These are phyloP conservation scores for Scytalidium lignicola DNA, from an alignment of 2,329 filamentous ascomycete genomes.

Conservation along the genomic window DNA sequence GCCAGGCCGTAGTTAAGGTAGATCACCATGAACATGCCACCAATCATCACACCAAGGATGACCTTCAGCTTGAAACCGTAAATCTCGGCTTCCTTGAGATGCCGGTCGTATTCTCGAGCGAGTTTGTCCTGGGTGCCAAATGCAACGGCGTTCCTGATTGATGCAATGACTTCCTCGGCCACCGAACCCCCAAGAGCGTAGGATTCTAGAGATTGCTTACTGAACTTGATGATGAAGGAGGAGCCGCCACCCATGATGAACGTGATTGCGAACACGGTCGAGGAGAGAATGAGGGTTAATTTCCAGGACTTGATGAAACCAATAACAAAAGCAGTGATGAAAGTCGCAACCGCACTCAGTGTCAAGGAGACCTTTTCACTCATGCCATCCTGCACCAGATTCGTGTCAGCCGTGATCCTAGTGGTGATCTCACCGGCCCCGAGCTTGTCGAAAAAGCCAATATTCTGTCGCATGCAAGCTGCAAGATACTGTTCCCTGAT, in stretches of 20 bases:
- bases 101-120: constrained; percentile 76
- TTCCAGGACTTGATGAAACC: constrained; percentile 92
- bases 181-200: constrained; percentile 84
- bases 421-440: constrained; percentile 92
- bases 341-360: constrained; percentile 71
- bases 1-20: constrained; percentile 84
- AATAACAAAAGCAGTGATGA: constrained; percentile 84
- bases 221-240: constrained; percentile 72
- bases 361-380: constrained; percentile 84
- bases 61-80: constrained; percentile 74
- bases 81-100: constrained; percentile 67
- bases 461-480: constrained; percentile 81
- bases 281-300: constrained; percentile 79
- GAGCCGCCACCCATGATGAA: constrained; percentile 70
- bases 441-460: constrained; percentile 88
- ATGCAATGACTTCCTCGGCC: constrained; percentile 91
- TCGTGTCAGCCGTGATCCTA: constrained; percentile 89
- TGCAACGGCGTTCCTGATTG: constrained; percentile 84
- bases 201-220: constrained; percentile 69
- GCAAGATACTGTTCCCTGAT: constrained; percentile 79
- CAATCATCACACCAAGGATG: constrained; percentile 72
- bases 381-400: constrained; percentile 88
- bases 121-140: constrained; percentile 92
- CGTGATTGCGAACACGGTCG: constrained; percentile 75
- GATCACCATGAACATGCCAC: constrained; percentile 74